phyloP scores from a whole-genome alignment of 345 rosid species.

The Gossypium thurberi region DNA sequence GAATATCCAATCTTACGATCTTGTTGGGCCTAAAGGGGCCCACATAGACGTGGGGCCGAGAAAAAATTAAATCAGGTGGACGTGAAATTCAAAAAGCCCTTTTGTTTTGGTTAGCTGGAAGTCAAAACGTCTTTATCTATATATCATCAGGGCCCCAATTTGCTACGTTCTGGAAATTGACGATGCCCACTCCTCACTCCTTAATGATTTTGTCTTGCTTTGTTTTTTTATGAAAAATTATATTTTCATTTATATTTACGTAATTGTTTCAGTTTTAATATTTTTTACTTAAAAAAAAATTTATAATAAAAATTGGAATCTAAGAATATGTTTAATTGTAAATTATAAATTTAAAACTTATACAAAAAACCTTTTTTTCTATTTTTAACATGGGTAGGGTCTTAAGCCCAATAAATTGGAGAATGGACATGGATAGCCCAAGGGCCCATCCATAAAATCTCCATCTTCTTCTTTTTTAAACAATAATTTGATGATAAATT shows the following conservation, averaged over 20 bases:
- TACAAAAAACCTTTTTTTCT: background rate
- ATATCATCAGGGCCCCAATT: background rate
- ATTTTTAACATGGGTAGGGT: background rate
- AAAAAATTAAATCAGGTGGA: background rate
- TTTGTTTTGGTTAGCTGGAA: background rate
- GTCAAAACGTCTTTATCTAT: background rate
- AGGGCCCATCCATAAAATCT: background rate
- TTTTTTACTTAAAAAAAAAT: too few species aligned
- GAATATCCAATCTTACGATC: background rate
- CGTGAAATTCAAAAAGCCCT: background rate
- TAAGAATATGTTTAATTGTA: too few species aligned
- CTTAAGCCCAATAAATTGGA: background rate
- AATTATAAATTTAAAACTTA: too few species aligned
- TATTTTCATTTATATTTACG: too few species aligned
- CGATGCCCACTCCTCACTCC: background rate
- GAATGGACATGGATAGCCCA: background rate
- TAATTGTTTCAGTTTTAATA: too few species aligned
- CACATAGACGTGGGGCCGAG: background rate
- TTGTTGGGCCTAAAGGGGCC: background rate
- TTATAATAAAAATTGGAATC: too few species aligned
- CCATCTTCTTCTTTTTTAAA: too few species aligned
- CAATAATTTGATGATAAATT: background rate
- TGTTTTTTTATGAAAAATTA: too few species aligned
- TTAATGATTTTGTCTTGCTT: background rate
- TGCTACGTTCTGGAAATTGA: background rate